Evolutionary conservation across 352 stramenopile species (phyloP), one percentile per base, ranked within the genome.

Genomic region (Achlya hypogyna): DNA sequence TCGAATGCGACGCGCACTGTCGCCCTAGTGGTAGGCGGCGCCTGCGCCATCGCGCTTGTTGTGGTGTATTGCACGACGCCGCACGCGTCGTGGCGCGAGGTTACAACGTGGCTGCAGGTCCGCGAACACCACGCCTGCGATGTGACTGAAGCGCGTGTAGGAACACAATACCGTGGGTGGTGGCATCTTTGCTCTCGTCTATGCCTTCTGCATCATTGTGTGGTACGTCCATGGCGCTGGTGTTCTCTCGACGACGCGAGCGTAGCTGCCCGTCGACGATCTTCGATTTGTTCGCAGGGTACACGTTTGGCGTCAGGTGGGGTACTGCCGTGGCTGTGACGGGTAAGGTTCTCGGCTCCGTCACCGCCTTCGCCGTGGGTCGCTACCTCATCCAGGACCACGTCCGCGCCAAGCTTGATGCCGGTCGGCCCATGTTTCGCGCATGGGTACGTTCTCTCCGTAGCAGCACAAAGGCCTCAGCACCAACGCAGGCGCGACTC

Each of bases 241-340:
- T 51, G 0, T 20, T 52, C 22, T n/a, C 16, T 35, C 32, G 10
- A 18, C 34, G 45, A 1, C 45, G n/a, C 42, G n/a, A 12, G 20
- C 22, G 6, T 40, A 83, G 78, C 69, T 89, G 88, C 43, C 84
- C 84, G 8, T 93, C 84, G 22, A 91, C 84, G 14, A 76, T 77
- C 2, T 89, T 90, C 66, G 84, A 93, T 67, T 64, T 93, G 20
- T 65, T 91, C 23, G 82, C 84, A 0, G 82, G 84, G 40, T 91
- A 90, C 60, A 81, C 84, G 31, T 93, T 93, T 58, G 82, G 78
- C 66, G 86, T 91, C 51, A 88, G 79, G 74, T 75, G 87, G 35
- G 84, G 82, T 0, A 69, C 88, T 2, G 18, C 85, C 42, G 71
- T 91, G 25, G 79, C 84, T 31, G 84, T 79, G 0, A 66, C 71